Conservation (phyloP, 331 rosid species). For the Malus hybrid region DNA sequence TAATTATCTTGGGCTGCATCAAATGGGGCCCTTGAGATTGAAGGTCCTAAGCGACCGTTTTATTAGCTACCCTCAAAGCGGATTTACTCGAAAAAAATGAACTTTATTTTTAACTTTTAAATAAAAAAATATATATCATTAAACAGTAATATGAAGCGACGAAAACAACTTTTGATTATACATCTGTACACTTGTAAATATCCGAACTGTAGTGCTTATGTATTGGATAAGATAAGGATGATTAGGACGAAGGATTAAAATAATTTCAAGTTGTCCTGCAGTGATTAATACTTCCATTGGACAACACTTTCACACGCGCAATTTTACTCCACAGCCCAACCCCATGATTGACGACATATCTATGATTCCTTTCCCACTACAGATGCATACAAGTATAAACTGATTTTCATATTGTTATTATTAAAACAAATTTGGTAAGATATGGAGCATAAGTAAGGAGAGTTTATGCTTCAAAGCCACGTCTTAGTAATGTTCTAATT, state of each 20-base stretch:
- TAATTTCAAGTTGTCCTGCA: too few species aligned
- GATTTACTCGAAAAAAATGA: too few species aligned
- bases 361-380: conserved; percentile 47
- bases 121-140: too few species aligned
- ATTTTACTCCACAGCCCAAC: neutral
- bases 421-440: neutral
- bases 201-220: neutral
- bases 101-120: too few species aligned
- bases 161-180: neutral
- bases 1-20: too few species aligned
- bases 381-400: neutral
- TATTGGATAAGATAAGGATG: conserved; percentile 13
- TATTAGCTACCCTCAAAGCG: too few species aligned
- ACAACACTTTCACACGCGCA: conserved; percentile 2
- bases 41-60: too few species aligned
- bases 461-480: neutral
- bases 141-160: neutral
- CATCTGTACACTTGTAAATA: neutral
- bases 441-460: neutral
- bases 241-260: conserved; percentile 14
- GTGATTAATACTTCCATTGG: neutral
- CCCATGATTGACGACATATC: conserved; percentile 18
- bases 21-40: too few species aligned
- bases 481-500: too few species aligned
- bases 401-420: neutral